Percentiles rank a stretch among this genome's conserved stretches.
These are phyloP conservation scores for Beauveria pseudobassiana DNA, from an alignment of 2,329 filamentous ascomycete species.

Conservation along the genomic window DNA sequence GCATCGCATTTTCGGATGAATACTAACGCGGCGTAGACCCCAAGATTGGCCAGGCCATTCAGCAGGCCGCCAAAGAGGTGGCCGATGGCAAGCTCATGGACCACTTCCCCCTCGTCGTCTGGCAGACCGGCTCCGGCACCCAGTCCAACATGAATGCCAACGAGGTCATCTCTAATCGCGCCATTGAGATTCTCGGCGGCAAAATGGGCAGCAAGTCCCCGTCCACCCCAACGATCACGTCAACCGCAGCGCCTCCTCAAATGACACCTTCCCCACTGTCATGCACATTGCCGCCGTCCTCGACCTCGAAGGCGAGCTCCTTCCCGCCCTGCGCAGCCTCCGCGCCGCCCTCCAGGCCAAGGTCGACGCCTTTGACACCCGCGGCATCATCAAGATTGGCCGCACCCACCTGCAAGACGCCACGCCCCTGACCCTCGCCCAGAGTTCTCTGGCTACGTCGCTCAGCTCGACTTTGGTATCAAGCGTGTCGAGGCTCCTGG, in stretches of 20 bases:
- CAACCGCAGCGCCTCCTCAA: conserved; percentile 97
- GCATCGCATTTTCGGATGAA: conserved; percentile 32
- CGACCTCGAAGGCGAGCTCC: conserved; percentile 77
- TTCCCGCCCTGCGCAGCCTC: conserved; percentile 76
- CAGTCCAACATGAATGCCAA: conserved; percentile 99
- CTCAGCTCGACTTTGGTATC: conserved; percentile 86
- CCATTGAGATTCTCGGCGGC: conserved; percentile 94
- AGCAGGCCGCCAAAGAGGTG: conserved; percentile 90
- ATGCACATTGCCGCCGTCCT: conserved; percentile 99
- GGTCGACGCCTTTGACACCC: conserved; percentile 74
- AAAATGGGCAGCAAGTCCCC: conserved; percentile 92
- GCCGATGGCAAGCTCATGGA: conserved; percentile 88
- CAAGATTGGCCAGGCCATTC: conserved; percentile 84
- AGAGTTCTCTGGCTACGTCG: conserved; percentile 98
- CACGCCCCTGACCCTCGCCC: conserved; percentile 87
- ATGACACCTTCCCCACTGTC: conserved; percentile 98
- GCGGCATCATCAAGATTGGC: conserved; percentile 97
- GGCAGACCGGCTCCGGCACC: conserved; percentile 97
- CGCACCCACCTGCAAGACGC: conserved; percentile 96
- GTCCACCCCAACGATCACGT: conserved; percentile 99
- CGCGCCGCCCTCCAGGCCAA: conserved; percentile 81
- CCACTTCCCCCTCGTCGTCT: conserved; percentile 97
- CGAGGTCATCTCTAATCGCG: conserved; percentile 98
- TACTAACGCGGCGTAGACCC: conserved; percentile 41
- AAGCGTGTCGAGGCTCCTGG: conserved; percentile 79